phyloP scores from a whole-genome alignment of 1,284 basidiomycete genomes.

The Cryptococcus depauperatus region DNA sequence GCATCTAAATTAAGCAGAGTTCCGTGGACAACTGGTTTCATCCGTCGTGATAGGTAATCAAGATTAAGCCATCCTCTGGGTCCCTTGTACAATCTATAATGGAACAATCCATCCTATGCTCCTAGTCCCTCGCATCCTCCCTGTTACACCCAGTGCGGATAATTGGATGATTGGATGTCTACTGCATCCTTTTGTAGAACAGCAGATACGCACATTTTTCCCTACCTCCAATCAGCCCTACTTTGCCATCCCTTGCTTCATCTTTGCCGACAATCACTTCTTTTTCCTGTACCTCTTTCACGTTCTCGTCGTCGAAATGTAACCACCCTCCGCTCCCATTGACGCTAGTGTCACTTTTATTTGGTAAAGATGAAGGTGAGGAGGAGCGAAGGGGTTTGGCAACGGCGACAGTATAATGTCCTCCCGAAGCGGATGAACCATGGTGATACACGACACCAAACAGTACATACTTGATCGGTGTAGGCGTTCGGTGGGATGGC shows the following conservation, averaged over 20 bases:
- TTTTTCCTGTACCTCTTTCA: constrained; percentile 60
- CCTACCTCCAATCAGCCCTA: constrained; percentile 43
- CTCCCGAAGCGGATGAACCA: constrained; percentile 78
- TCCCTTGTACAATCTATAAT: too few species aligned
- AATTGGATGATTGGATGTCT: too few species aligned
- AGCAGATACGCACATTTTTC: constrained; percentile 68
- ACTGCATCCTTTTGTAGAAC: constrained; percentile 57
- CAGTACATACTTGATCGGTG: constrained; percentile 63
- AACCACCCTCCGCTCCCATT: constrained; percentile 58
- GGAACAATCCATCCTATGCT: too few species aligned
- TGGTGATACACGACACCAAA: constrained; percentile 95
- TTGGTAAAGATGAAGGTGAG: background rate
- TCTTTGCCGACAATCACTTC: constrained; percentile 61
- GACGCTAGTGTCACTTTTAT: background rate
- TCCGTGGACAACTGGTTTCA: too few species aligned
- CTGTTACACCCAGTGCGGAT: too few species aligned
- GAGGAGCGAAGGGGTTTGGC: constrained; percentile 36
- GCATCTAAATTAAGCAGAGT: too few species aligned
- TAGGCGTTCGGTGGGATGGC: constrained; percentile 49
- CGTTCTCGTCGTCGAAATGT: constrained; percentile 84
- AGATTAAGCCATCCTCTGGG: too few species aligned
- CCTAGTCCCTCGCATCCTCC: too few species aligned
- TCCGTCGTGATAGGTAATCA: too few species aligned
- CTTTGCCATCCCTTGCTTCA: constrained; percentile 51
- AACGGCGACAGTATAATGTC: constrained; percentile 92